Base-by-base conservation (phyloP, 768 basidiomycete genomes). In the Boletellus ananiceps region DNA sequence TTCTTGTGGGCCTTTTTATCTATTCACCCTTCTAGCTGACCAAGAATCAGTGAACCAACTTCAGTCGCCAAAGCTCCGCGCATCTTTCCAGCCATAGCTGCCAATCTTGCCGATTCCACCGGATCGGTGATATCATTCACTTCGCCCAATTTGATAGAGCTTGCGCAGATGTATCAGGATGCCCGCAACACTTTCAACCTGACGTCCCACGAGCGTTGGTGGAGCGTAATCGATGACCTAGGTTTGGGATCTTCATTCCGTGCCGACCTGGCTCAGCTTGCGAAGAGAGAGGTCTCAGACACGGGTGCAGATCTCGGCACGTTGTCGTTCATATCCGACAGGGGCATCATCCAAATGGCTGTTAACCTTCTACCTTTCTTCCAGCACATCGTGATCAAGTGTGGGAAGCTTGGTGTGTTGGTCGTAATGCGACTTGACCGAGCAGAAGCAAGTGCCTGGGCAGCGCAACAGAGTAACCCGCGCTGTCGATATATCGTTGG, bases 101-200 rank as follows among this genome's bases (percentile, higher is more conserved):
- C 74, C 13, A 71, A 69, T 29, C 39, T 73, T 7, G 54, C 73
- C 40, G 61, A 62, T 38, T 50, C 46, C 51, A 48, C 55, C 7
- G 58, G 56, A 39, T 61, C 82, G 4, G 79, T 83, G 2, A 70
- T 96, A 40, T 71, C 83, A 2, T 90, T 83, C 57, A 77, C 83
- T 40, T 87, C 94, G 0, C 96, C 96, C 1, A 99, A 99, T 67
- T 64, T 84, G 23, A 68, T 87, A 19, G 96, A 99, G 66, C 76
- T 98, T 9, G 56, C 68, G 32, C 71, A 80, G 25, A 65, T 89
- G 49, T 83, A 83, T 60, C 70, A 74, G 23, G 66, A 76, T 42
- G 77, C 77, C 8, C 66, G 67, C 41, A 63, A 73, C 12, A 76
- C 77, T 14, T 66, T 70, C 37, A 74, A 76, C 49, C 64, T 87